Evolutionary conservation across 768 basidiomycete genomes (phyloP).

Genomic region (Kwoniella heveanensis): DNA sequence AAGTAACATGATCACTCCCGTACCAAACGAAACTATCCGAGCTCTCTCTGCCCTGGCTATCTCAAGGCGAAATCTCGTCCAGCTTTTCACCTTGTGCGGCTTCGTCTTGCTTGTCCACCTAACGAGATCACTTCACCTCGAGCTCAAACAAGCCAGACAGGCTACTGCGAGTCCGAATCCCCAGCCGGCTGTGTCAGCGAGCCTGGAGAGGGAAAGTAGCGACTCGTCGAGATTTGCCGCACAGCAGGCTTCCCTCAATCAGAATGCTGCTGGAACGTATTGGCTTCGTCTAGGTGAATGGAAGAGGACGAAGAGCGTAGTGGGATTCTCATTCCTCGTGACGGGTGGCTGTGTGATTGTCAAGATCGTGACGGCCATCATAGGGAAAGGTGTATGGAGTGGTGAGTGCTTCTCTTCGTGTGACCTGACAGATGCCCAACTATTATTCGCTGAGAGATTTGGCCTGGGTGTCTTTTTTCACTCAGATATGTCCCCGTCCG

Average conservation of each 20-base stretch:
- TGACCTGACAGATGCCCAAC: neutral
- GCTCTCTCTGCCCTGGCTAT: constrained; percentile 58
- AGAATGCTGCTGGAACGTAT: constrained; percentile 23
- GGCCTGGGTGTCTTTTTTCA: neutral
- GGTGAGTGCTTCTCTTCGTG: constrained; percentile 39
- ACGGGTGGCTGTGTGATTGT: constrained; percentile 48
- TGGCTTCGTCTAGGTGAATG: constrained; percentile 52
- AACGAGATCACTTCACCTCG: constrained; percentile 73
- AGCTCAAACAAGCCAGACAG: constrained; percentile 57
- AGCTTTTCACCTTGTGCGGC: constrained; percentile 78
- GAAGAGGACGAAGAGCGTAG: constrained; percentile 44
- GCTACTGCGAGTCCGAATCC: neutral
- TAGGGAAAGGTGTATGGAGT: constrained; percentile 46
- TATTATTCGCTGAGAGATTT: neutral
- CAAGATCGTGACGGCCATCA: constrained; percentile 46
- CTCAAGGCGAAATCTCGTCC: constrained; percentile 74
- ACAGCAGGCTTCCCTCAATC: neutral
- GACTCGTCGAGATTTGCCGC: constrained; percentile 10
- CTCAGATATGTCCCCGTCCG: constrained; percentile 75
- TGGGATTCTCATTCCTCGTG: constrained; percentile 52
- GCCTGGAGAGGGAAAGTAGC: constrained; percentile 37
- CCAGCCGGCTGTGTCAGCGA: neutral
- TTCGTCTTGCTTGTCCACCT: constrained; percentile 78
- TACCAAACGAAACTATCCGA: constrained; percentile 28
- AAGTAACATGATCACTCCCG: constrained; percentile 58